phyloP scores from a whole-genome alignment of 2,329 filamentous ascomycete genomes.

The Sphaerostilbella broomeana region DNA sequence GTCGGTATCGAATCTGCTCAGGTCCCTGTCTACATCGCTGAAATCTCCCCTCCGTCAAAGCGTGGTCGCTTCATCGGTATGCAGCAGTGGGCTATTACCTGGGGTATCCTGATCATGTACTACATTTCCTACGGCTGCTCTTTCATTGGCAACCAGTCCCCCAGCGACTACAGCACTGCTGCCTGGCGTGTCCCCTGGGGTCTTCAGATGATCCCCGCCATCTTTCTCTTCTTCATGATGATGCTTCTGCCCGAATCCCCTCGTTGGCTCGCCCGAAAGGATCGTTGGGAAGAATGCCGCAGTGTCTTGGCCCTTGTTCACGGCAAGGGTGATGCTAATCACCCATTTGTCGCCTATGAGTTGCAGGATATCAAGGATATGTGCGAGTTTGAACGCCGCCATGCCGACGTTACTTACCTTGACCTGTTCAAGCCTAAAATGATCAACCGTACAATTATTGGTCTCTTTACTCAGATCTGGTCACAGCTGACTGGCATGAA shows the following conservation, averaged over 20 bases:
- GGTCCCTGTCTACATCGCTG: conserved; percentile 64
- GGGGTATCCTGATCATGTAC: conserved; percentile 61
- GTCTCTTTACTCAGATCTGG: conserved; percentile 48
- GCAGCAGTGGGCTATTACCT: conserved; percentile 71
- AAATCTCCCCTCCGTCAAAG: conserved; percentile 49
- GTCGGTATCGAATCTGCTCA: conserved; percentile 62
- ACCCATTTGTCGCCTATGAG: conserved; percentile 61
- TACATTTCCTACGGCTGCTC: conserved; percentile 60
- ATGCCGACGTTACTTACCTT: conserved; percentile 61
- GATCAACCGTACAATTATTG: conserved; percentile 46
- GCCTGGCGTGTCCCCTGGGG: conserved; percentile 61
- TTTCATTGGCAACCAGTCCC: conserved; percentile 40
- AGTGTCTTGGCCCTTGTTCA: conserved; percentile 52
- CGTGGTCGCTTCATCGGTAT: conserved; percentile 62
- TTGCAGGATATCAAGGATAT: conserved; percentile 66
- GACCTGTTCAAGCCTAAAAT: conserved; percentile 68
- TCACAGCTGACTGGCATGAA: conserved; percentile 52
- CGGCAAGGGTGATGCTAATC: conserved; percentile 56
- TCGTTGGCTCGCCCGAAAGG: conserved; percentile 56
- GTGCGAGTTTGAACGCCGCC: conserved; percentile 65
- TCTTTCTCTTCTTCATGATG: conserved; percentile 54
- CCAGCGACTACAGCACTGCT: conserved; percentile 35
- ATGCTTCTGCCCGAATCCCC: conserved; percentile 55
- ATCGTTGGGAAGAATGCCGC: conserved; percentile 54
- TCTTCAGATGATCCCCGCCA: conserved; percentile 55